Conservation (phyloP, 306 rosid species). For the Castanospermum australe region DNA sequence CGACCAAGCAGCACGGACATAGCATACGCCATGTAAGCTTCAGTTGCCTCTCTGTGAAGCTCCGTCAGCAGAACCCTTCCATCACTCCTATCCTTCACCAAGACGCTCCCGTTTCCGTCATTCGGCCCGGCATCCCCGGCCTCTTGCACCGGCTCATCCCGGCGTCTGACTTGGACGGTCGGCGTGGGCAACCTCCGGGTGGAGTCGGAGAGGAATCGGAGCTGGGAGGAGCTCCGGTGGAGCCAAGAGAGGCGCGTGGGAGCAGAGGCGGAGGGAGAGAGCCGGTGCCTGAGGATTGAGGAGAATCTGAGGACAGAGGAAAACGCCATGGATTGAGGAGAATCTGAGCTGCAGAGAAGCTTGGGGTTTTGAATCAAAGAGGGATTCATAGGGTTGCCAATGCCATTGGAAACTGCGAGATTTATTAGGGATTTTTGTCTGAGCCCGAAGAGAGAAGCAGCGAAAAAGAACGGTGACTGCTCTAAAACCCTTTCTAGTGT, state of each 20-base stretch:
- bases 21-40: constrained; percentile 88
- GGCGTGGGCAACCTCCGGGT: neutral
- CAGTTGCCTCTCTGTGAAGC: constrained; percentile 86
- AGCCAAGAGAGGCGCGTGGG: constrained; percentile 32
- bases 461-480: neutral
- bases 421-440: constrained; percentile 25
- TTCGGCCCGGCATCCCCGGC: too few species aligned
- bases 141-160: constrained; percentile 39
- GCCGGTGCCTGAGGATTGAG: constrained; percentile 49
- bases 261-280: constrained; percentile 24
- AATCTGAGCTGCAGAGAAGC: neutral
- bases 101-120: constrained; percentile 61
- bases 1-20: constrained; percentile 97
- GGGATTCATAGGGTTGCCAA: constrained; percentile 29
- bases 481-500: neutral
- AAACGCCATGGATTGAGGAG: constrained; percentile 55
- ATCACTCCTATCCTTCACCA: constrained; percentile 40
- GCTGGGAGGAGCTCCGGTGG: constrained; percentile 37
- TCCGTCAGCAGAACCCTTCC: constrained; percentile 56
- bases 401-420: constrained; percentile 6
- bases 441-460: neutral
- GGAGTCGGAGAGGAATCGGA: constrained; percentile 59
- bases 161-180: constrained; percentile 18
- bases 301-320: constrained; percentile 66
- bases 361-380: neutral